These are phyloP conservation scores for Cylindrotheca fusiformis DNA, from an alignment of 108 stramenopile species.

Conservation along the genomic window DNA sequence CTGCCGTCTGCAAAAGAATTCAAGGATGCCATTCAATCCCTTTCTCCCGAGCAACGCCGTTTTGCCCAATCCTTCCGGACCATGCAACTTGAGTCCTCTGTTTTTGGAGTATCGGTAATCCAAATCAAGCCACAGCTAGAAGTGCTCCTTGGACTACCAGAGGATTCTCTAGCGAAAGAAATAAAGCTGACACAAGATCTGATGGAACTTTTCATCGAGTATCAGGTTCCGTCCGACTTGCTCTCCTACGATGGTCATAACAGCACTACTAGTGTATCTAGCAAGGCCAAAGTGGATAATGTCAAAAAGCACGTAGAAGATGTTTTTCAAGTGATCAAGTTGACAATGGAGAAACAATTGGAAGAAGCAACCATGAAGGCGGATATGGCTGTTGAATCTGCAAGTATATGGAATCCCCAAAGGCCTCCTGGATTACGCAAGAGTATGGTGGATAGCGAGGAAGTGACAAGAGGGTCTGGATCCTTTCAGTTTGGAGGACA, in stretches of 20 bases:
- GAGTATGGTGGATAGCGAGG: too few species aligned
- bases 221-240: slow-evolving; percentile 84
- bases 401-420: background rate
- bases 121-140: slow-evolving; percentile 91
- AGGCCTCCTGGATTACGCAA: too few species aligned
- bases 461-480: too few species aligned
- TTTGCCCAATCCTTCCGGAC: slow-evolving; percentile 75
- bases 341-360: slow-evolving; percentile 47
- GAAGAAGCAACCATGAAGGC: slow-evolving; percentile 44
- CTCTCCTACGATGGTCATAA: slow-evolving; percentile 66
- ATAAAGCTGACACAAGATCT: slow-evolving; percentile 82
- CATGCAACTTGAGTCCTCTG: slow-evolving; percentile 80
- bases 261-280: background rate
- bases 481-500: too few species aligned
- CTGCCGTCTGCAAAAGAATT: slow-evolving; percentile 87
- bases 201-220: slow-evolving; percentile 78
- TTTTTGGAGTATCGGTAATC: slow-evolving; percentile 73
- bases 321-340: slow-evolving; percentile 60
- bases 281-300: slow-evolving; percentile 50
- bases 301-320: slow-evolving; percentile 64
- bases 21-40: slow-evolving; percentile 77
- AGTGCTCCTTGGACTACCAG: slow-evolving; percentile 58
- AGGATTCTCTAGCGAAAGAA: slow-evolving; percentile 73
- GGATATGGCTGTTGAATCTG: slow-evolving; percentile 46
- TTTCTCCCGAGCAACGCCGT: slow-evolving; percentile 84